Conservation (phyloP, 2,329 filamentous ascomycete genomes). For the Hypoxylon sp. region DNA sequence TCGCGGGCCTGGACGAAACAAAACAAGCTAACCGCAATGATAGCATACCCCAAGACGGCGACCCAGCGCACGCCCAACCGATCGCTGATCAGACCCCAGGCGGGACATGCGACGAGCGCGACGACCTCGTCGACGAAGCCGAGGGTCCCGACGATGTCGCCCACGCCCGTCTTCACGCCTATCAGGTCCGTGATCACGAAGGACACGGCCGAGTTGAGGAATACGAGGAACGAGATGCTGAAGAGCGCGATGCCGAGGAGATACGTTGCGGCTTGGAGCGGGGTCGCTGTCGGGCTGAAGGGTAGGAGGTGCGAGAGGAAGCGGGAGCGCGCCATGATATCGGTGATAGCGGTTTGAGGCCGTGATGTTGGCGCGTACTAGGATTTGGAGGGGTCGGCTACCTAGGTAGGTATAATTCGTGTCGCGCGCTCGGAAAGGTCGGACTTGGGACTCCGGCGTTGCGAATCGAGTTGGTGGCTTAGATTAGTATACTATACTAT, state of each 20-base stretch:
- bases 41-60: constrained; percentile 81
- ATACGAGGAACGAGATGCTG: constrained; percentile 90
- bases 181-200: constrained; percentile 89
- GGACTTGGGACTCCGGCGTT: constrained; percentile 14
- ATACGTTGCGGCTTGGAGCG: constrained; percentile 78
- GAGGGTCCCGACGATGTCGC: constrained; percentile 85
- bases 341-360: not conserved
- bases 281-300: constrained; percentile 72
- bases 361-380: not conserved
- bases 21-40: constrained; percentile 83
- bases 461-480: constrained; percentile 13
- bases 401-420: not conserved
- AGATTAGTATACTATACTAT: constrained; percentile 22
- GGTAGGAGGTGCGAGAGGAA: constrained; percentile 63
- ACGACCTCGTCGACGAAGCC: constrained; percentile 89
- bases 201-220: constrained; percentile 86
- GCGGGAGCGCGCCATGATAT: constrained; percentile 40
- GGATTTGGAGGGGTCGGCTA: constrained; percentile 26
- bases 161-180: constrained; percentile 79
- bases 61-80: constrained; percentile 81
- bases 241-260: constrained; percentile 87
- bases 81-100: constrained; percentile 85
- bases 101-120: constrained; percentile 82
- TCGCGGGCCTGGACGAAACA: constrained; percentile 88
- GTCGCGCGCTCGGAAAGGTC: constrained; percentile 24